phyloP scores from a whole-genome alignment of 1,284 basidiomycete genomes.

The Ustilago sp. region DNA sequence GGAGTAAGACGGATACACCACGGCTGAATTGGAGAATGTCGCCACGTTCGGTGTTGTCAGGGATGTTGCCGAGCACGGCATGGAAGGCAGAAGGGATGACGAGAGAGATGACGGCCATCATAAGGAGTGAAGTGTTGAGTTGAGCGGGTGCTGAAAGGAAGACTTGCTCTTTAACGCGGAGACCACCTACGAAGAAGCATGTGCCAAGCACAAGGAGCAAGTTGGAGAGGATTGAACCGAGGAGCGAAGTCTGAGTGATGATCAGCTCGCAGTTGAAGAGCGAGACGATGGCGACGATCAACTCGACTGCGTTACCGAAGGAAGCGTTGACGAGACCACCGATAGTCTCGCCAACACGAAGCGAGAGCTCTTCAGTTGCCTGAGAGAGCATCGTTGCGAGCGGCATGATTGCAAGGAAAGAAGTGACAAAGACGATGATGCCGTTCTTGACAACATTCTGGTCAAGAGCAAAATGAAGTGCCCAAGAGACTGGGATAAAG shows the following conservation, averaged over 20 bases:
- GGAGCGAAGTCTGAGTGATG: slow-evolving; percentile 61
- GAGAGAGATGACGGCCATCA: slow-evolving; percentile 65
- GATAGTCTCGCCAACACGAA: slow-evolving; percentile 63
- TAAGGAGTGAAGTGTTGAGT: slow-evolving; percentile 55
- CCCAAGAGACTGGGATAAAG: slow-evolving; percentile 62
- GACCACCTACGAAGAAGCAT: slow-evolving; percentile 63
- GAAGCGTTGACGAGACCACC: slow-evolving; percentile 65
- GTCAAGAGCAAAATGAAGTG: slow-evolving; percentile 56
- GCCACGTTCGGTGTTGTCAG: slow-evolving; percentile 47
- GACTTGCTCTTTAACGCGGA: slow-evolving; percentile 58
- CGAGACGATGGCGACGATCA: slow-evolving; percentile 65
- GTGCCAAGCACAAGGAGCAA: slow-evolving; percentile 61
- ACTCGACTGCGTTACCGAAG: slow-evolving; percentile 63
- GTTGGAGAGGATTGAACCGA: slow-evolving; percentile 63
- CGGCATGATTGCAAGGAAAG: slow-evolving; percentile 64
- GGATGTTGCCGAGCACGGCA: slow-evolving; percentile 53
- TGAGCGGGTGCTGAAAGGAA: slow-evolving; percentile 53
- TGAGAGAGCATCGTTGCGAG: slow-evolving; percentile 59
- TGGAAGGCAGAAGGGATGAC: slow-evolving; percentile 65
- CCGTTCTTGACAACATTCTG: slow-evolving; percentile 36
- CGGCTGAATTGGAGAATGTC: slow-evolving; percentile 61
- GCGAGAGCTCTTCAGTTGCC: slow-evolving; percentile 62
- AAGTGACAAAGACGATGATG: slow-evolving; percentile 55
- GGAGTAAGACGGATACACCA: slow-evolving; percentile 55
- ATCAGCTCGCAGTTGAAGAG: slow-evolving; percentile 63